Percentiles rank a stretch among this genome's conserved stretches.
phyloP scores from a whole-genome alignment of 2,329 filamentous ascomycete genomes.

The Hymenoscyphus repandus region DNA sequence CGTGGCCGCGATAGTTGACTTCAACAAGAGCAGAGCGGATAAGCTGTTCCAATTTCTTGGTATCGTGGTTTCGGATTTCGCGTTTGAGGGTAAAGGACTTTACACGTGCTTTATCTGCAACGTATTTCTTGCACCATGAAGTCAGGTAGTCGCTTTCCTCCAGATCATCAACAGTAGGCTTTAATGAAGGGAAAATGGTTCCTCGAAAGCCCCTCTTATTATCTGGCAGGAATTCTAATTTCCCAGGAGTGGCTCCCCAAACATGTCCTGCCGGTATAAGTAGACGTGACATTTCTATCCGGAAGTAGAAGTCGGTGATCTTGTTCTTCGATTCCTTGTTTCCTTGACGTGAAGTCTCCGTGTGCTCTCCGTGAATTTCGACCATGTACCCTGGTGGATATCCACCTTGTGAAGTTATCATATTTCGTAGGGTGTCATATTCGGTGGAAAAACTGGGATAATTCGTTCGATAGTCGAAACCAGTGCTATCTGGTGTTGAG shows the following conservation, averaged over 20 bases:
- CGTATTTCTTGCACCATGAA: slow-evolving; percentile 64
- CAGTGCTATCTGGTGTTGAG: slow-evolving; percentile 18
- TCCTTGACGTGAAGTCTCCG: slow-evolving; percentile 21
- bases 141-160: slow-evolving; percentile 12
- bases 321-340: slow-evolving; percentile 42
- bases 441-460: slow-evolving; percentile 25
- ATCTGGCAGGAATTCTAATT: slow-evolving; percentile 44
- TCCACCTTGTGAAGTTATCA: slow-evolving; percentile 25
- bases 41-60: slow-evolving; percentile 43
- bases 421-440: slow-evolving; percentile 18
- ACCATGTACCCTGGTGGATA: slow-evolving; percentile 27
- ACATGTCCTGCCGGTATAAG: slow-evolving; percentile 42
- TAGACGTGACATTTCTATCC: slow-evolving; percentile 53
- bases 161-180: slow-evolving; percentile 35
- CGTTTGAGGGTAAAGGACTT: slow-evolving; percentile 51
- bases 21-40: slow-evolving; percentile 51
- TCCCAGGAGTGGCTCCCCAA: slow-evolving; percentile 30
- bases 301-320: slow-evolving; percentile 55
- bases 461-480: slow-evolving; percentile 21
- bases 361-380: slow-evolving; percentile 30
- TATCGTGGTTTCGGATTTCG: slow-evolving; percentile 56
- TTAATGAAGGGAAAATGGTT: slow-evolving; percentile 48
- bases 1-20: slow-evolving; percentile 64
- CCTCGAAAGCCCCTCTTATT: slow-evolving; percentile 59
- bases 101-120: slow-evolving; percentile 50